These are phyloP conservation scores for Dichotomocladium elegans DNA, from an alignment of 371 early-diverging fungal genomes.

Conservation along the genomic window DNA sequence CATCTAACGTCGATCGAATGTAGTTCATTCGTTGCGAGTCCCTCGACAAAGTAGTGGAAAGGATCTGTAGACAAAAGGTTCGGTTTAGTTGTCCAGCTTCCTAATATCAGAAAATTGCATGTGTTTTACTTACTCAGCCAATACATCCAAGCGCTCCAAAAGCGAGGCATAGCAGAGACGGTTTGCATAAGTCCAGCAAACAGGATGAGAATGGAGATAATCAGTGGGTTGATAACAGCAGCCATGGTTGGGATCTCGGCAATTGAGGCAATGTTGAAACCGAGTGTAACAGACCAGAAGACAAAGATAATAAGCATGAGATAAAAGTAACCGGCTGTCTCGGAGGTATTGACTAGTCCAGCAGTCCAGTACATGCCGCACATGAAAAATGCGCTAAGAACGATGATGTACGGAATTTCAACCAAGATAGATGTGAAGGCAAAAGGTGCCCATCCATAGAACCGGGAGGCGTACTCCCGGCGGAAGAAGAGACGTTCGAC, in stretches of 20 bases:
- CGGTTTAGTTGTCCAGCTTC: no score
- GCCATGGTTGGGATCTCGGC: conserved; percentile 41
- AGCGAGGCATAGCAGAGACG: conserved; percentile 52
- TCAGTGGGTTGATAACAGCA: conserved; percentile 58
- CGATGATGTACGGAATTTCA: conserved; percentile 51
- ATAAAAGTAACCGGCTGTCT: conserved; percentile 52
- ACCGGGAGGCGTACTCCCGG: conserved; percentile 61
- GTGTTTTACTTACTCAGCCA: conserved; percentile 22
- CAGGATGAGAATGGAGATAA: conserved; percentile 51
- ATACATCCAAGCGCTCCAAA: conserved; percentile 74
- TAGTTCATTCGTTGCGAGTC: conserved; percentile 61
- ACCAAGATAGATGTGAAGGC: conserved; percentile 41
- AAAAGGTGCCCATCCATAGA: conserved; percentile 64
- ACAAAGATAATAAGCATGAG: conserved; percentile 51
- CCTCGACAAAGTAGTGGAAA: conserved; percentile 66
- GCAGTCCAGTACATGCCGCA: conserved; percentile 65
- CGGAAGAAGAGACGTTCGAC: conserved; percentile 62
- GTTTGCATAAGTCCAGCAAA: conserved; percentile 67
- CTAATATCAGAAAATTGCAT: not conserved
- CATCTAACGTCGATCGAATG: conserved; percentile 43
- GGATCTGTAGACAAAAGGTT: conserved; percentile 45
- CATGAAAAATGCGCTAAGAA: conserved; percentile 43
- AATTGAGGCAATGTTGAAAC: conserved; percentile 55
- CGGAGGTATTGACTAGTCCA: conserved; percentile 45
- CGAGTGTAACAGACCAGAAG: conserved; percentile 62